These are phyloP conservation scores for Penicillium olsonii DNA, from an alignment of 2,329 filamentous ascomycete genomes.

Conservation along the genomic window DNA sequence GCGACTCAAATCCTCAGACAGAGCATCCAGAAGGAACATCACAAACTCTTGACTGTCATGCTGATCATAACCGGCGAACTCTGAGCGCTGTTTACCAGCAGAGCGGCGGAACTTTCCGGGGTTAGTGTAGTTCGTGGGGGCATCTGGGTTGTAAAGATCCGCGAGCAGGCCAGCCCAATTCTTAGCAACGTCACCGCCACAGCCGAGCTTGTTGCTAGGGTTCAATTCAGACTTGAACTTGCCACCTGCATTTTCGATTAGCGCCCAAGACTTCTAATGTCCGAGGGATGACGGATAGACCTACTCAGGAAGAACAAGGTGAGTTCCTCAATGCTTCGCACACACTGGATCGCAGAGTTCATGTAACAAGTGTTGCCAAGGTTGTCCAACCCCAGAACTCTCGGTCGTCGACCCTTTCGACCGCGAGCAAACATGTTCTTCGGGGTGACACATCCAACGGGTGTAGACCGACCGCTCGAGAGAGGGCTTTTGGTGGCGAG, in stretches of 20 bases:
- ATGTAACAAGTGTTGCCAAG: constrained; percentile 98
- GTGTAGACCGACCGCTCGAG: constrained; percentile 67
- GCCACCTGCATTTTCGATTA: constrained; percentile 46
- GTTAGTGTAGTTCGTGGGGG: constrained; percentile 66
- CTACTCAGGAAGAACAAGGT: constrained; percentile 80
- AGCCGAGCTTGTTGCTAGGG: constrained; percentile 77
- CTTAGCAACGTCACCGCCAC: constrained; percentile 82
- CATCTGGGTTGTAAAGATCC: constrained; percentile 71
- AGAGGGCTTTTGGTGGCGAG: constrained; percentile 42
- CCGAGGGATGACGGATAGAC: not conserved
- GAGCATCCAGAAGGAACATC: constrained; percentile 87
- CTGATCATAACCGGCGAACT: constrained; percentile 92
- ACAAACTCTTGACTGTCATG: constrained; percentile 98
- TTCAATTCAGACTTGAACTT: constrained; percentile 82
- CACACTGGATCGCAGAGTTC: constrained; percentile 95
- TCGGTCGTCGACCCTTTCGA: constrained; percentile 66
- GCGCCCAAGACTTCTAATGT: constrained; percentile 1
- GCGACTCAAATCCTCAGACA: constrained; percentile 93
- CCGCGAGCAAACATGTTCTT: constrained; percentile 52
- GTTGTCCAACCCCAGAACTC: constrained; percentile 82
- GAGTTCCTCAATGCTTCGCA: constrained; percentile 89
- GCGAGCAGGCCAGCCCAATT: constrained; percentile 76
- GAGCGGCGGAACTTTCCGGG: constrained; percentile 80
- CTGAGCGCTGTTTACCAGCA: constrained; percentile 76
- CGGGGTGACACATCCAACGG: constrained; percentile 54